Evolutionary conservation across 441 rosid species (phyloP).

Genomic region (Daphne laureola): DNA sequence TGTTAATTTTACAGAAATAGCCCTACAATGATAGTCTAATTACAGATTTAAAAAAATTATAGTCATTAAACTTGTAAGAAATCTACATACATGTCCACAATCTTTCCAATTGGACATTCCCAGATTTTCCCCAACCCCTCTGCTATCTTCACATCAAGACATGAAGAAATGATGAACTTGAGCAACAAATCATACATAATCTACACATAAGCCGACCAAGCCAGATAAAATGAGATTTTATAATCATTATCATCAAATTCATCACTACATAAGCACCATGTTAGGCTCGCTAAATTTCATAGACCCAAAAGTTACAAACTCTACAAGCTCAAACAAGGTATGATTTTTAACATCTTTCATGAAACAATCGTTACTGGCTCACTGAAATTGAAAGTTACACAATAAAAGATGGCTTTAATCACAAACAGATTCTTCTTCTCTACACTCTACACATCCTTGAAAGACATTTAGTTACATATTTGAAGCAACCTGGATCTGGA

Average conservation of each 20-base stretch:
- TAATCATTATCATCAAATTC: slow-evolving; percentile 45
- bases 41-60: too few relatives aligned
- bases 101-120: too few relatives aligned
- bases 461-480: too few relatives aligned
- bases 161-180: slow-evolving; percentile 62
- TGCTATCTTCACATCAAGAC: slow-evolving; percentile 69
- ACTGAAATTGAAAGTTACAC: slow-evolving; percentile 77
- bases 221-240: slow-evolving; percentile 72
- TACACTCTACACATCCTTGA: slow-evolving; percentile 63
- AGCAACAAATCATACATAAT: slow-evolving; percentile 76
- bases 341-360: slow-evolving; percentile 79
- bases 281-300: slow-evolving; percentile 58
- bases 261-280: slow-evolving; percentile 30
- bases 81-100: too few relatives aligned
- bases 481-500: too few relatives aligned
- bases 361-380: slow-evolving; percentile 52
- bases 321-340: slow-evolving; percentile 70
- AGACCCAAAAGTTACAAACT: slow-evolving; percentile 61
- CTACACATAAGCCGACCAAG: slow-evolving; percentile 91
- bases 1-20: too few relatives aligned
- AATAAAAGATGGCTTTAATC: slow-evolving; percentile 79
- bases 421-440: slow-evolving; percentile 76
- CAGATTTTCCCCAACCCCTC: too few relatives aligned
- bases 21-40: too few relatives aligned
- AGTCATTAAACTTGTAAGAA: too few relatives aligned